A percentile compares a stretch with the other conserved stretches of the same genome.
phyloP scores from a whole-genome alignment of 768 basidiomycete species.

The Multifurca ochricompacta region DNA sequence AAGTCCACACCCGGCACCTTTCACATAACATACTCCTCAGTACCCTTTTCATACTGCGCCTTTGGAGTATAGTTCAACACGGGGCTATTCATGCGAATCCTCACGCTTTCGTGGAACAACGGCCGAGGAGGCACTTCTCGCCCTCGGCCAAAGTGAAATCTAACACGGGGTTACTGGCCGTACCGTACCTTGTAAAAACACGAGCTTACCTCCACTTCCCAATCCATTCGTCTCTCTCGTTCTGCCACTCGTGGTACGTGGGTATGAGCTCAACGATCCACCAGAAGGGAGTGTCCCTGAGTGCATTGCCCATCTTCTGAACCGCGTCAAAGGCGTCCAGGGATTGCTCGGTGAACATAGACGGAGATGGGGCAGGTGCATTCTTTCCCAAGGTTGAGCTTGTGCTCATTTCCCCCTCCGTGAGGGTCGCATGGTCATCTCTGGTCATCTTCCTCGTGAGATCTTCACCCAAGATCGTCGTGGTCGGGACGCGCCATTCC shows the following conservation, averaged over 20 bases:
- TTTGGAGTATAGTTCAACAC: constrained; percentile 48
- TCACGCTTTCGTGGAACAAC: constrained; percentile 58
- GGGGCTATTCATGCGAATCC: constrained; percentile 43
- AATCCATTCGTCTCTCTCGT: constrained; percentile 48
- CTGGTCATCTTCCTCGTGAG: too few species aligned
- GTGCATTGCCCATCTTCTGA: constrained; percentile 45
- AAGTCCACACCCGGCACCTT: not conserved
- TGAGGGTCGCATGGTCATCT: too few species aligned
- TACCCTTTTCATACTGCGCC: constrained; percentile 42
- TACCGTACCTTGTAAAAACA: not conserved
- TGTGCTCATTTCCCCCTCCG: not conserved
- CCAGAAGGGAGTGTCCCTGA: constrained; percentile 44
- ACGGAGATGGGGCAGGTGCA: not conserved
- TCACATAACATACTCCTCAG: constrained; percentile 42
- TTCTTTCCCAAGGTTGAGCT: not conserved
- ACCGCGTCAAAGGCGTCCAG: constrained; percentile 28
- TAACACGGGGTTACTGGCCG: constrained; percentile 22
- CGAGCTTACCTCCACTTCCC: constrained; percentile 43
- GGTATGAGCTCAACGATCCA: constrained; percentile 67
- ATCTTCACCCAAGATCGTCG: not conserved
- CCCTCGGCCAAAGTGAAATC: constrained; percentile 50
- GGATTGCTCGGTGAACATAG: not conserved
- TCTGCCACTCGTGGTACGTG: constrained; percentile 46
- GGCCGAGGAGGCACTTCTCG: constrained; percentile 44
- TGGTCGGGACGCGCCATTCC: constrained; percentile 6